Base-by-base conservation (phyloP, 768 basidiomycete genomes). In the Mycena vitilis region DNA sequence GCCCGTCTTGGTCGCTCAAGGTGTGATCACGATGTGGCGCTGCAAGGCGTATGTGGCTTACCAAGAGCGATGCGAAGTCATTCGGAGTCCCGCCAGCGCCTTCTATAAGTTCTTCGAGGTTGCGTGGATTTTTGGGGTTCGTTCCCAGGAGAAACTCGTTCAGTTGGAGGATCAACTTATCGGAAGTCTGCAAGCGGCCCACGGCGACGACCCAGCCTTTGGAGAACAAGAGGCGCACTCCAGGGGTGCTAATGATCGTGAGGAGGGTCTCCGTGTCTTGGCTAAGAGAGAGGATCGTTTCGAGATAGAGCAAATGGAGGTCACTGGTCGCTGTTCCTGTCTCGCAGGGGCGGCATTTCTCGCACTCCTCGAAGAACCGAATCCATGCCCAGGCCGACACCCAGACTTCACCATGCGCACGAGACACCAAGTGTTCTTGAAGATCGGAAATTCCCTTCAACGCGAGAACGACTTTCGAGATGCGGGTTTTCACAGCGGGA, bases 311-410 rank as follows among this genome's bases (percentile, higher is more conserved):
- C 38, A 44, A 22, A 22, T 42, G 22, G 16, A 51, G 56, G 36
- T 49, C 37, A 38, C 22, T 49, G 12, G 25, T n/a, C 25, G 58
- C 47, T 8, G 44, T 30, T 59, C 44, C 25, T 8, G 53, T 47
- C 47, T 22, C 38, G 45, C 53, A 44, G 0, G 45, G 45, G 38
- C 44, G 52, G 12, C 16, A 51, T 37, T 60, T 34, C 2, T 66
- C 65, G 57, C 44, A 66, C 4, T 66, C 49, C 5, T 60, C 57
- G 2, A 65, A 16, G n/a, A 65, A 65, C 42, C 60, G 65, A 6
- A 66, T 59, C 57, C 58, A 51, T 15, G 7, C 30, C 56, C 58
- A 66, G 7, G 42, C 58, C 10, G 65, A 36, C 2, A 51, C 37
- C 57, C 65, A 66, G 13, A 66, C 22, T 9, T 66, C 57, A 25